Evolutionary conservation across 768 basidiomycete genomes (phyloP), one percentile per base, ranked within the genome.

Genomic region (Lactifluus pinguis): DNA sequence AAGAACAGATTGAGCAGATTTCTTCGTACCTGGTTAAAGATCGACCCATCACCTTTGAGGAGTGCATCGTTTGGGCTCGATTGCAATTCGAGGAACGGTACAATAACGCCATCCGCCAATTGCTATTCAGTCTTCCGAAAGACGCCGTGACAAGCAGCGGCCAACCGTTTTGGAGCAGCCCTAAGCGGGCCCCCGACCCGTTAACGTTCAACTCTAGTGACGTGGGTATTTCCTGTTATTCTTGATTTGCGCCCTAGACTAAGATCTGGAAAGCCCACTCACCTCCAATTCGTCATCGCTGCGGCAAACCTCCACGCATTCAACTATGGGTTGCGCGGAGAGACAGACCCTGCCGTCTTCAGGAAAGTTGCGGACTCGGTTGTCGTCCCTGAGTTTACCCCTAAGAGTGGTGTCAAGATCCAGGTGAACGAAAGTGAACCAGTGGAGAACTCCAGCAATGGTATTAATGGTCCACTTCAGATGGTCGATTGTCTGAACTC

Each of bases 111-210:
- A 98, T 98, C 72, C 85, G 85, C 61, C 97, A 99, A 72, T 76
- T 99, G 39, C 72, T 99, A 49, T 92, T 83, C 79, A 97, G 92
- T 74, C 77, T 99, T 66, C 97, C 97, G 11, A 95, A 94, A 72
- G 97, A 99, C 71, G 87, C 89, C 42, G 76, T 89, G 50, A 94
- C 95, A 8, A 92, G 83, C 69, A 87, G 85, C 19, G 97, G 97
- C 6, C 91, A 93, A 67, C 95, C 94, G 11, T 99, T 99, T 82
- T 99, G 97, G 97, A 95, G 92, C 67, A 93, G 95, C 19, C 97
- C 97, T 2, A 99, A 99, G 78, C 84, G 97, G 62, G 95, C 95
- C 7, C 97, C 97, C 13, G 93, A 98, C 52, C 79, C 95, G 30
- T 76, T 99, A 64, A 77, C 77, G 6, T 99, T 98, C 75, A 80